Conservation (phyloP, 345 rosid genomes). For the Rhodamnia rubescens region DNA sequence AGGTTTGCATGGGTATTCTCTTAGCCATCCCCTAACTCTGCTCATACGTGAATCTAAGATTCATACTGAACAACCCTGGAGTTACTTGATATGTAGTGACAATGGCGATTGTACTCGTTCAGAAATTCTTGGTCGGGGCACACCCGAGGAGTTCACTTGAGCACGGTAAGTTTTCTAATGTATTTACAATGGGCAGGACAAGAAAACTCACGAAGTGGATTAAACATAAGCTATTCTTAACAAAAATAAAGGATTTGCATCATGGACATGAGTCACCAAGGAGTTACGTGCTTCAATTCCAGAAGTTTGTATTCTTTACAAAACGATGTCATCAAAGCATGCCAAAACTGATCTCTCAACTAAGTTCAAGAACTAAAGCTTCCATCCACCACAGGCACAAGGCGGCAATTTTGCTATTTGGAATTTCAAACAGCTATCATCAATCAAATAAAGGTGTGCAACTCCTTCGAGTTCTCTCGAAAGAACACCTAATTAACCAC, state of each 20-base stretch:
- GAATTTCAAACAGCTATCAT: background rate
- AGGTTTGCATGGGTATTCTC: background rate
- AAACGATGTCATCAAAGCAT: background rate
- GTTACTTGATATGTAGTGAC: background rate
- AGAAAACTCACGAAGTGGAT: background rate
- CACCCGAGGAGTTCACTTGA: background rate
- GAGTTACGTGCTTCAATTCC: background rate
- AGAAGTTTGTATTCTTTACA: background rate
- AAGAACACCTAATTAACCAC: background rate
- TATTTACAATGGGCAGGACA: background rate
- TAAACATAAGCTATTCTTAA: background rate
- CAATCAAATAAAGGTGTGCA: background rate
- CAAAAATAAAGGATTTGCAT: background rate
- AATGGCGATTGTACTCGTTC: background rate
- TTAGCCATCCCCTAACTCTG: background rate
- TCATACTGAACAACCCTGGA: too few species aligned
- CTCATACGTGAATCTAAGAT: background rate
- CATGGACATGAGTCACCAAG: background rate
- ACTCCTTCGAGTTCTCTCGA: background rate
- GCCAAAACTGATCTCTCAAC: background rate
- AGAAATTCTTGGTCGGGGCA: background rate
- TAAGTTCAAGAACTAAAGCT: background rate
- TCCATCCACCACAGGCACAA: background rate
- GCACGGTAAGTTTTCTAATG: background rate
- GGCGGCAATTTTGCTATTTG: background rate